Percentiles rank a stretch among this genome's conserved stretches.
Conservation (phyloP, 305 asterid genomes). For the Caryopteris hybrid region DNA sequence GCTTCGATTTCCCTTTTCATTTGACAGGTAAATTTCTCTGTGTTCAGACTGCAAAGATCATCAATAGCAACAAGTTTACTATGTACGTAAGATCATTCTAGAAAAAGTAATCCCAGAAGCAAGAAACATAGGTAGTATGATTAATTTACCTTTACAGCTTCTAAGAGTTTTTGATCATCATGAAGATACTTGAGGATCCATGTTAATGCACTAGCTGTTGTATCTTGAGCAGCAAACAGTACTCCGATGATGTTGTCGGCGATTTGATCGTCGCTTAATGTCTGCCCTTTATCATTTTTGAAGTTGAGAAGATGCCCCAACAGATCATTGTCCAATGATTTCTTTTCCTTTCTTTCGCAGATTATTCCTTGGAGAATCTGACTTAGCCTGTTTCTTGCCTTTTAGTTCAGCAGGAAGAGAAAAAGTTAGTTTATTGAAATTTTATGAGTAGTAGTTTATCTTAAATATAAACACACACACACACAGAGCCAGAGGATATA, state of each 20-base stretch:
- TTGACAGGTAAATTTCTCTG: conserved; percentile 37
- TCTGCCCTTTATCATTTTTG: conserved; percentile 39
- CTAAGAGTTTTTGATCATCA: conserved; percentile 50
- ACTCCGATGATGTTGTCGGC: conserved; percentile 84
- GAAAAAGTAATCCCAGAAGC: neutral
- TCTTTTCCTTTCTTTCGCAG: conserved; percentile 47
- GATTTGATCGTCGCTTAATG: conserved; percentile 55
- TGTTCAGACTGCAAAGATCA: conserved; percentile 59
- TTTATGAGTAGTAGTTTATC: neutral
- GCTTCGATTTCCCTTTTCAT: conserved; percentile 39
- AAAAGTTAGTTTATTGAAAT: neutral
- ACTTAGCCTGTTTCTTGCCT: conserved; percentile 70
- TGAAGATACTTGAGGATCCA: conserved; percentile 88
- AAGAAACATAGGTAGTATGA: neutral
- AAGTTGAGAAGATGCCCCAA: conserved; percentile 53
- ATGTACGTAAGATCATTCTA: neutral
- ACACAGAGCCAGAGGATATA: no score
- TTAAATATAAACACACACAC: neutral
- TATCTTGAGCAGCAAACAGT: conserved; percentile 91
- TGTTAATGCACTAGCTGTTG: conserved; percentile 82
- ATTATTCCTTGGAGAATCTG: conserved; percentile 53
- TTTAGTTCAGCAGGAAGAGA: neutral
- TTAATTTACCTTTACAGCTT: conserved; percentile 55
- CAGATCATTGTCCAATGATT: conserved; percentile 33
- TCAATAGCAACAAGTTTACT: neutral